phyloP scores from a whole-genome alignment of 352 stramenopile genomes.

The Globisporangium spiculum region DNA sequence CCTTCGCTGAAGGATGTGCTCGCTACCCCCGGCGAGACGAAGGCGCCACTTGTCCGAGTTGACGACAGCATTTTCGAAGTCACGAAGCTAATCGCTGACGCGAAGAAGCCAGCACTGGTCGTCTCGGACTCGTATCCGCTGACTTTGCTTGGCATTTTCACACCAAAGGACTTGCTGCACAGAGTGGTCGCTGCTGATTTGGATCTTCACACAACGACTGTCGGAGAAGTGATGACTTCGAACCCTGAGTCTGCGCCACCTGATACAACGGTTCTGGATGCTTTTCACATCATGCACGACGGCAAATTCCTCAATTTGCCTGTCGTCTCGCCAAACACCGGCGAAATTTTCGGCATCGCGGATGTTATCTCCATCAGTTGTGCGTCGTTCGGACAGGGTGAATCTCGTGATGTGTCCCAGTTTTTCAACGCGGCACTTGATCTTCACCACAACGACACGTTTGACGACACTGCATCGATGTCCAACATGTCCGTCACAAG shows the following conservation, averaged over 20 bases:
- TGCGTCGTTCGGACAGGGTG: conserved; percentile 66
- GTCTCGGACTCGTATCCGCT: conserved; percentile 52
- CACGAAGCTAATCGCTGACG: conserved; percentile 72
- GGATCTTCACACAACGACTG: conserved; percentile 82
- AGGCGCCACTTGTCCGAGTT: conserved; percentile 68
- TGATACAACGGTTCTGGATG: conserved; percentile 95
- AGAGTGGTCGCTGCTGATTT: conserved; percentile 92
- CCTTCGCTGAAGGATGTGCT: conserved; percentile 79
- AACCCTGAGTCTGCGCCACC: conserved; percentile 93
- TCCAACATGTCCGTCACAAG: conserved; percentile 52
- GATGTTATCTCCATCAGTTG: conserved; percentile 80
- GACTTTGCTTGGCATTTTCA: conserved; percentile 96
- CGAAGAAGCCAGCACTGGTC: conserved; percentile 74
- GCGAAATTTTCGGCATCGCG: conserved; percentile 75
- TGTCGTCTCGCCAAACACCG: conserved; percentile 81
- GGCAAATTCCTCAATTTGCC: conserved; percentile 97
- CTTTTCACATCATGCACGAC: conserved; percentile 98
- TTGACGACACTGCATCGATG: conserved; percentile 46
- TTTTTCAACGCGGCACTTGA: conserved; percentile 82
- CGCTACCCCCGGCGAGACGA: conserved; percentile 53
- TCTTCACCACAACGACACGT: conserved; percentile 51
- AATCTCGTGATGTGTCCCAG: conserved; percentile 71
- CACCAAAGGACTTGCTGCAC: conserved; percentile 96
- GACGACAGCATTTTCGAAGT: conserved; percentile 72
- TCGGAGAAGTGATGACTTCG: conserved; percentile 94